phyloP scores from a whole-genome alignment of 805 yeast genomes.

The Suhomyces emberorum region DNA sequence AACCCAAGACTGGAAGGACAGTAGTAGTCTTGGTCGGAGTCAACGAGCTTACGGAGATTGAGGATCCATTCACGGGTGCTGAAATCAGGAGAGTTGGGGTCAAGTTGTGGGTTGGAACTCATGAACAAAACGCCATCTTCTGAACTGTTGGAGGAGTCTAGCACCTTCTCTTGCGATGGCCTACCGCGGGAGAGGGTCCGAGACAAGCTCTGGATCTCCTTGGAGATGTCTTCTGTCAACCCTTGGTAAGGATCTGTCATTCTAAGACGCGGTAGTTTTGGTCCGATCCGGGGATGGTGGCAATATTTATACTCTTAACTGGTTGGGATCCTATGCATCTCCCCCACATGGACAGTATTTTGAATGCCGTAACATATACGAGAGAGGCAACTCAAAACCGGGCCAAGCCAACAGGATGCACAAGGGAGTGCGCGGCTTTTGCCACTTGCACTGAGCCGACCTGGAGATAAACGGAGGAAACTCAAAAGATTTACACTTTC shows the following conservation, averaged over 20 bases:
- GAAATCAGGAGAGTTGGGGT: constrained; percentile 11
- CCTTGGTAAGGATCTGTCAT: constrained; percentile 1
- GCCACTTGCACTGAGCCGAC: too few species aligned
- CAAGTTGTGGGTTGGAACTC: constrained; percentile 8
- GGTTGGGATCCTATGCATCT: too few species aligned
- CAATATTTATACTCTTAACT: too few species aligned
- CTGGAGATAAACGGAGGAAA: too few species aligned
- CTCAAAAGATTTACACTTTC: too few species aligned
- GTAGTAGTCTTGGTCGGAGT: constrained; percentile 12
- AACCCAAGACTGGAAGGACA: constrained; percentile 14
- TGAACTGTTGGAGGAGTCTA: background rate
- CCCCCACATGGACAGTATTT: too few species aligned
- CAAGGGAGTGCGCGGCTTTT: too few species aligned
- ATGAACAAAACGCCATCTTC: background rate
- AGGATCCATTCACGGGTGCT: constrained; percentile 12
- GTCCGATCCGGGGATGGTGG: too few species aligned
- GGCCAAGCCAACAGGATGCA: too few species aligned
- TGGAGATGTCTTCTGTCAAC: constrained; percentile 4
- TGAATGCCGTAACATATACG: too few species aligned
- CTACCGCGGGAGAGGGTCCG: constrained; percentile 2
- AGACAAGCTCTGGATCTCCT: constrained; percentile 6
- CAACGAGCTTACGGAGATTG: constrained; percentile 9
- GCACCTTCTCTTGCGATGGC: constrained; percentile 2
- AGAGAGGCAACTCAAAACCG: too few species aligned
- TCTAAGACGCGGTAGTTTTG: too few species aligned